Evolutionary conservation across 2,329 filamentous ascomycete genomes (phyloP).

Genomic region (Allantophomopsis lycopodina): DNA sequence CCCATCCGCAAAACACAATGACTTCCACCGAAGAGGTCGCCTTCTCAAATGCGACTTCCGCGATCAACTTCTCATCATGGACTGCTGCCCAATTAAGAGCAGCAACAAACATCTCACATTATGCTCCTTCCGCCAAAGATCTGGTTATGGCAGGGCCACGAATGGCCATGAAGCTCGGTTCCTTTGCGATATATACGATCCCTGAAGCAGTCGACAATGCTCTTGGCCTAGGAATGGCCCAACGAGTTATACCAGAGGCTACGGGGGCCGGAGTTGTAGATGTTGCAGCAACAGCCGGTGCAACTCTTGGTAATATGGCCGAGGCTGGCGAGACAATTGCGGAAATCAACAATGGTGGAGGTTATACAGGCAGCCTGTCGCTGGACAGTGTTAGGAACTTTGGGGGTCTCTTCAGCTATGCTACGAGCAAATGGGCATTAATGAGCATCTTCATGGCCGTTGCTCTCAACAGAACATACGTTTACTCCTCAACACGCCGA

Average conservation of each 20-base stretch:
- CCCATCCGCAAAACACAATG: too few species aligned
- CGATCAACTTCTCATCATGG: neutral
- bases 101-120: constrained; percentile 38
- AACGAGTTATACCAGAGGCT: constrained; percentile 44
- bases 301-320: constrained; percentile 21
- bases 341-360: constrained; percentile 26
- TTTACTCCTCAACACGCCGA: constrained; percentile 81
- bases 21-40: too few species aligned
- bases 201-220: constrained; percentile 44
- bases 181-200: constrained; percentile 45
- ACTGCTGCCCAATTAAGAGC: neutral
- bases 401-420: constrained; percentile 78
- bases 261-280: constrained; percentile 31
- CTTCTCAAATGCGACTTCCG: too few species aligned
- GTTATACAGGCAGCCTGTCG: constrained; percentile 32
- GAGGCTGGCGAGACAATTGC: constrained; percentile 14
- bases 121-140: constrained; percentile 52
- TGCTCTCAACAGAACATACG: constrained; percentile 79
- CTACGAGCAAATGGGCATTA: constrained; percentile 85
- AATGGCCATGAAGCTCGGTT: constrained; percentile 54
- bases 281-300: constrained; percentile 23
- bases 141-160: constrained; percentile 56
- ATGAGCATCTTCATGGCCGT: constrained; percentile 78
- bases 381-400: constrained; percentile 54
- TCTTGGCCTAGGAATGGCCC: constrained; percentile 34